Base-by-base conservation (phyloP, 2,329 filamentous ascomycete genomes). In the Stemphylium lycopersici region DNA sequence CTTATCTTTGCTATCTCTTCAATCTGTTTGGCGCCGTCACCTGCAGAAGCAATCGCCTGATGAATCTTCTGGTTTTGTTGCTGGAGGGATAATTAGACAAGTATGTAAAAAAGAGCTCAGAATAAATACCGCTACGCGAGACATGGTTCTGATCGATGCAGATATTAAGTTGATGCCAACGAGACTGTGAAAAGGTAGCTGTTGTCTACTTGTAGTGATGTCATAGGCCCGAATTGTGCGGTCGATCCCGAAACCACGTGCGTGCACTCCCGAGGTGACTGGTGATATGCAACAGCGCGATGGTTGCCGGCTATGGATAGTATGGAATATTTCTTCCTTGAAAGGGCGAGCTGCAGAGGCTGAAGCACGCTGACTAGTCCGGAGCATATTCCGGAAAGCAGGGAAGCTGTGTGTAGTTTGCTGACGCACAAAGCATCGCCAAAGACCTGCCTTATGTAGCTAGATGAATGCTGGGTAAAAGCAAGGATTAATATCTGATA, bases 1-100 rank as follows among this genome's bases (percentile, higher is more conserved):
- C 69, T 65, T 5, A 69, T 61, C 38, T 61, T 53, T 13, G 68
- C 68, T 20, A 76, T 67, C 33, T 60, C 51, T 31, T 75, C 72
- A 41, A 75, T 71, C 47, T 68, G 58, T 6, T 51, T 39, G 16
- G 32, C 48, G 39, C 66, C 58, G 18, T 59, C 41, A 24, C 55
- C 37, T 1, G 54, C 55, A 29, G 56, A 61, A 4, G 65, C 52
- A 6, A 70, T 34, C 29, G 62, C 55, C 6, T 66, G 48, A 7
- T 56, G 33, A 39, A 70, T 63, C 36, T 62, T 52, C 16, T 53
- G 22, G 42, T 61, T 60, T 58, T 67, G 59, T 48, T 64, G 44
- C 61, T 67, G 18, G 15, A 8, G 11, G 5, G 2, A n/a, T 2
- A n/a, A 13, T 64, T 40, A 65, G 42, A 29, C 4, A 12, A 10